Evolutionary conservation across 164 flowering plant species (phyloP), one percentile per base, ranked within the genome.

Genomic region (Magnolia officinalis): DNA sequence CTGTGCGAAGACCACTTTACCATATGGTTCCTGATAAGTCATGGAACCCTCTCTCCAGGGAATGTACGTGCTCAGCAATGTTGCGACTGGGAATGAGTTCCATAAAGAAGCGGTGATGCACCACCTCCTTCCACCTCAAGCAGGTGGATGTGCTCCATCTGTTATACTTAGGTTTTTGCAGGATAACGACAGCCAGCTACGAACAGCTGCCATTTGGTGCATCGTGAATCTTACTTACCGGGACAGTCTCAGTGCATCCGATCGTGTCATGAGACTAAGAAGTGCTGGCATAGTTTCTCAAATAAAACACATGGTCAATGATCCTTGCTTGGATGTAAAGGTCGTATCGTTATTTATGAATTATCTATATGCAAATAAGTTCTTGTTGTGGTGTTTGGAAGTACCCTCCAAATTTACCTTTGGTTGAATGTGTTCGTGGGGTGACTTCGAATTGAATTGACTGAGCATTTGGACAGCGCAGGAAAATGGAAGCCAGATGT

Each of bases 301-400:
- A 77, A 75, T 96, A 72, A 93, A 90, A 83, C 86, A 68, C 45
- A 89, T 96, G 98, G 85, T 81, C 67, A 80, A 85, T 72, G 99
- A 96, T 84, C 88, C 97, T 73, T 96, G 98, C 85, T 64, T 90
- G 76, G 99, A 96, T 77, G 97, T 90, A 8, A 92, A 94, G 97
- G 99, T 96, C 5, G 71, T 1, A 67, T 67, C 24, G 6, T 24
- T 23, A 9, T 52, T 23, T 55, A 58, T 4, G n/a, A 45, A 26
- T 67, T 67, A 45, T 71, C 7, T 67, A 37, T 49, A 29, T 73
- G 59, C 13, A 4, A 20, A 68, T 14, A 24, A 0, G 2, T 21
- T n/a, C 18, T 66, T 21, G 24, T 23, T 24, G 18, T 63, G 19
- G 7, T 78, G 19, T 67, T 9, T 66, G 61, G 16, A 16, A 55